Percentiles rank a stretch among this genome's conserved stretches.
Evolutionary conservation across 2,329 filamentous ascomycete species (phyloP).

Genomic region (Keithomyces neogunnii): DNA sequence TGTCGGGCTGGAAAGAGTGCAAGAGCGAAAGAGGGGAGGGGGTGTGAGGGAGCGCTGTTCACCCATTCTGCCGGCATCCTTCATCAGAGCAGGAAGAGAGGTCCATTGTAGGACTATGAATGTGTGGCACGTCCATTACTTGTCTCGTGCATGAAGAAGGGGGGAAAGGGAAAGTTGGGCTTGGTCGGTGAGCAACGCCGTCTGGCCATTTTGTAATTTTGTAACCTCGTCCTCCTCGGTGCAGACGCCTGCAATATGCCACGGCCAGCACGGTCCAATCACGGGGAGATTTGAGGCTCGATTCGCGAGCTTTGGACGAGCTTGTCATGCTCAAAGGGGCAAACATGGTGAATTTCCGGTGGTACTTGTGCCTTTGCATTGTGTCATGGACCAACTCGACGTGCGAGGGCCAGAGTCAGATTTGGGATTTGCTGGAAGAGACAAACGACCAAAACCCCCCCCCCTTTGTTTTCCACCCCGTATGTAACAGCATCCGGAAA

Average conservation of each 20-base stretch:
- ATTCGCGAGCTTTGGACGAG: neutral
- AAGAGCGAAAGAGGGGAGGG: neutral
- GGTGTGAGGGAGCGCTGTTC: too few species aligned
- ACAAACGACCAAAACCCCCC: too few species aligned
- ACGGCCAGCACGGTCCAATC: neutral
- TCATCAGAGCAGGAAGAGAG: neutral
- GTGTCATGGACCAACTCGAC: too few species aligned
- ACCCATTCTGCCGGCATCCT: neutral
- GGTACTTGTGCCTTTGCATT: neutral
- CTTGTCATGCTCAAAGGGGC: neutral
- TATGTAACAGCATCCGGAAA: too few species aligned
- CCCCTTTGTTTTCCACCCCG: neutral
- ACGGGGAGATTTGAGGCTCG: neutral
- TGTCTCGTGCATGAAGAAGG: neutral
- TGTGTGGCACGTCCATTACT: constrained; percentile 2
- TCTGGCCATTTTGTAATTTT: neutral
- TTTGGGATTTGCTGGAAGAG: too few species aligned
- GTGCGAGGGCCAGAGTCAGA: too few species aligned
- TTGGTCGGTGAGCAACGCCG: neutral
- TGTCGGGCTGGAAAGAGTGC: neutral
- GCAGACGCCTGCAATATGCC: neutral
- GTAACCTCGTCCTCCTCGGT: neutral
- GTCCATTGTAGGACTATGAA: constrained; percentile 1
- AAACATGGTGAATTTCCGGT: neutral
- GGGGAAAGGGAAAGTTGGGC: neutral